These are phyloP conservation scores for Trypanosoma melophagium DNA, from an alignment of 208 protist species.

Conservation along the genomic window DNA sequence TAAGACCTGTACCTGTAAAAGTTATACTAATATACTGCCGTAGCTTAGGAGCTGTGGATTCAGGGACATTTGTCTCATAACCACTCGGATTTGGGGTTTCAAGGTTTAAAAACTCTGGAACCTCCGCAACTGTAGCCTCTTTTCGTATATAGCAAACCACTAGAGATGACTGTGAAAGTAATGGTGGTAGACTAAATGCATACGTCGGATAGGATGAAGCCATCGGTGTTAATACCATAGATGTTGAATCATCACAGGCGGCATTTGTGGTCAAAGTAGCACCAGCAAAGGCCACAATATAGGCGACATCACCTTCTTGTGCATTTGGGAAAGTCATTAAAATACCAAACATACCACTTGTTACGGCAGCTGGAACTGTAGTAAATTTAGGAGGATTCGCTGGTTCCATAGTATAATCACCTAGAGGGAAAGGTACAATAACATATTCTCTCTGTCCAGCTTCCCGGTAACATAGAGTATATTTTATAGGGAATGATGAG, in stretches of 20 bases:
- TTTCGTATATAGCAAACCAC: constrained; percentile 79
- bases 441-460: constrained; percentile 74
- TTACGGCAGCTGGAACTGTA: constrained; percentile 45
- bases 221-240: constrained; percentile 30
- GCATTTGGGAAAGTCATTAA: constrained; percentile 56
- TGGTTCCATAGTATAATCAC: constrained; percentile 23
- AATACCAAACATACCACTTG: constrained; percentile 31
- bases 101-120: constrained; percentile 73
- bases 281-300: constrained; percentile 60
- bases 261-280: constrained; percentile 48
- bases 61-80: constrained; percentile 59
- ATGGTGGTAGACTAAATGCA: constrained; percentile 51
- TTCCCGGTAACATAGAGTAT: constrained; percentile 82
- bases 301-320: constrained; percentile 59
- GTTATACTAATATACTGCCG: constrained; percentile 80
- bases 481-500: constrained; percentile 57
- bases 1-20: constrained; percentile 54
- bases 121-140: constrained; percentile 76
- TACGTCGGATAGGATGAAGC: constrained; percentile 55
- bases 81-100: constrained; percentile 55
- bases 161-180: constrained; percentile 27
- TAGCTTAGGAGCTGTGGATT: constrained; percentile 22
- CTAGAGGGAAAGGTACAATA: constrained; percentile 50
- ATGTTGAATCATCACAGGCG: constrained; percentile 61
- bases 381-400: constrained; percentile 59